Evolutionary conservation across 225 moss, liverwort and hornwort species (phyloP), one percentile per base, ranked within the genome.

Genomic region (Marchantia paleacea): DNA sequence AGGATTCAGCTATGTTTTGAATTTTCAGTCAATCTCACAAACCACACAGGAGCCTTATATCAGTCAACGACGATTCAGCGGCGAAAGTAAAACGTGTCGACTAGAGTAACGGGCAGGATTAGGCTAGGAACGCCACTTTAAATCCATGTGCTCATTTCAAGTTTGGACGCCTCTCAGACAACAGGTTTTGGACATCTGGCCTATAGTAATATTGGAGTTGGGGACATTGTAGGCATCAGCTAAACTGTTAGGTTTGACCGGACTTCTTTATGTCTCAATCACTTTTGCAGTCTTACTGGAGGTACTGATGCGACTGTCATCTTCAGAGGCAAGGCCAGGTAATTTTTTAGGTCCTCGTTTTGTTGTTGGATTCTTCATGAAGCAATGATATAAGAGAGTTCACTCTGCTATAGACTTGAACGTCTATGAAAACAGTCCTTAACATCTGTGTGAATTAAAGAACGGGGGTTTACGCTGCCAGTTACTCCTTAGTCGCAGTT

Each of bases 281-380:
- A 70, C 69, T 85, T 63, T 78, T 30, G 71, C 85, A 85, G 82
- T 55, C 31, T 82, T 24, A 31, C 69, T 76, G 76, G 79, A 75
- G 70, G 30, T 71, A 25, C 52, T 69, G 71, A 15, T 10, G 53
- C 71, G 3, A 0, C 49, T 62, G 19, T 29, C 54, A 62, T 26
- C 19, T 55, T 62, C 55, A 68, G 70, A 79, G 30, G 74, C 74
- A 54, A 75, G 53, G 61, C 82, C 69, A 85, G 85, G 85, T 85
- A 61, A 39, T 78, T 63, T 29, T 29, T 22, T 20, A 9, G 50
- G 20, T 39, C 2, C 49, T 49, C 51, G 2, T 49, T 22, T 50
- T 50, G 7, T 49, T 20, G 51, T 26, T 51, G 9, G 50, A 24
- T 12, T 10, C 50, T 22, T 72, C n/a, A n/a, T n/a, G n/a, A 50